Evolutionary conservation across 805 yeast species (phyloP).

Genomic region (Grigorovia yakushimaensis): DNA sequence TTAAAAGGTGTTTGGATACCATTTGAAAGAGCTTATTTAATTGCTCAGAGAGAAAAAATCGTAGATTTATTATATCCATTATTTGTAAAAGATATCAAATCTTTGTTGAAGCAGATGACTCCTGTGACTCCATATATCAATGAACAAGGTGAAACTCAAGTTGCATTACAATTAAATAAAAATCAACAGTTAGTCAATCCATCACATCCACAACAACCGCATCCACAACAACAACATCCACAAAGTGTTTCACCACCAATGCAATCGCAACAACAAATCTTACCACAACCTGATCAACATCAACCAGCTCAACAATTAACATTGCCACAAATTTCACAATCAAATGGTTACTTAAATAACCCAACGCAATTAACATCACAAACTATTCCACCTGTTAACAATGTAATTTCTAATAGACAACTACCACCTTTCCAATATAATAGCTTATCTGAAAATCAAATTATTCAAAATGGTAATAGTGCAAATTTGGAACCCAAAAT

Average conservation of each 20-base stretch:
- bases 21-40: slow-evolving; percentile 68
- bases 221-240: not conserved
- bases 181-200: not conserved
- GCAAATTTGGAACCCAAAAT: not conserved
- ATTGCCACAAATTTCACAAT: not conserved
- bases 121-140: not conserved
- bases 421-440: not conserved
- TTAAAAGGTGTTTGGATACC: slow-evolving; percentile 89
- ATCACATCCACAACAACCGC: not conserved
- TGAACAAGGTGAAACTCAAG: not conserved
- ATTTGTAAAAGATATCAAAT: slow-evolving; percentile 65
- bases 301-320: not conserved
- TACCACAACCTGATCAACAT: not conserved
- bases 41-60: slow-evolving; percentile 77
- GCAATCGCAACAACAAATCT: not conserved
- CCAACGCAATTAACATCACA: not conserved
- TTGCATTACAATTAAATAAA: not conserved
- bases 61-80: slow-evolving; percentile 57
- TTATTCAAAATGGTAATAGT: not conserved
- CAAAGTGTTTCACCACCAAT: not conserved
- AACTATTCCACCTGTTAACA: not conserved
- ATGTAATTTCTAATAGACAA: not conserved
- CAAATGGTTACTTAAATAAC: not conserved
- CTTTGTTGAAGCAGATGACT: slow-evolving; percentile 23
- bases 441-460: not conserved